Evolutionary conservation across 805 yeast species (phyloP).

Genomic region (Hanseniaspora guilliermondii): DNA sequence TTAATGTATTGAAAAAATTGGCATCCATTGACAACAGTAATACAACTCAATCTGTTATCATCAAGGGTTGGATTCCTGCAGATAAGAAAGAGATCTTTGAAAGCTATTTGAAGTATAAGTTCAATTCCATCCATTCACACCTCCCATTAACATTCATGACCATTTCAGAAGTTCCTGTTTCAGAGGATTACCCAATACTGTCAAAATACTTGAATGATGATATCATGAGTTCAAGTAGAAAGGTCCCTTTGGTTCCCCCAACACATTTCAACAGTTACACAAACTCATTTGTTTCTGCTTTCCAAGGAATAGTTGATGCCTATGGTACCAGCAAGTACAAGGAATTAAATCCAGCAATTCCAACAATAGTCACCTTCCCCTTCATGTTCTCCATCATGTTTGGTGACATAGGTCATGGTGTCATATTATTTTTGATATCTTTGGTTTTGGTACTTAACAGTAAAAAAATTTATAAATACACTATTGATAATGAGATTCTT

Average conservation of each 20-base stretch:
- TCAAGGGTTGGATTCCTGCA: slow-evolving; percentile 94
- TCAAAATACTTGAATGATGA: slow-evolving; percentile 15
- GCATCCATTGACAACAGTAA: slow-evolving; percentile 48
- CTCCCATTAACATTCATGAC: slow-evolving; percentile 5
- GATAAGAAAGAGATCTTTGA: slow-evolving; percentile 59
- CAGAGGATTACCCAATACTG: slow-evolving; percentile 26
- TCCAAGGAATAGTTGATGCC: slow-evolving; percentile 88
- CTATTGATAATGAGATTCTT: slow-evolving; percentile 73
- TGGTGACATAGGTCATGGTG: slow-evolving; percentile 96
- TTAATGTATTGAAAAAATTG: slow-evolving; percentile 41
- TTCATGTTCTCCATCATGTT: slow-evolving; percentile 98
- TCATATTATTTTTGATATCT: slow-evolving; percentile 66
- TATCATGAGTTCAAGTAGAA: slow-evolving; percentile 29
- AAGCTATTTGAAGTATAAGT: slow-evolving; percentile 40
- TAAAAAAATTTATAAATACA: slow-evolving; percentile 48
- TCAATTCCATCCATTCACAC: slow-evolving; percentile 23
- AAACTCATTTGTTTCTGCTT: slow-evolving; percentile 84
- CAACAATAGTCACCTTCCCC: slow-evolving; percentile 91
- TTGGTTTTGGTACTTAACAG: slow-evolving; percentile 61
- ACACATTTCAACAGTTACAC: slow-evolving; percentile 71
- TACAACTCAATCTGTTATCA: slow-evolving; percentile 45
- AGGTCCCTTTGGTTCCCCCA: slow-evolving; percentile 56
- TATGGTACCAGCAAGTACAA: slow-evolving; percentile 88
- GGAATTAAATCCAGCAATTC: slow-evolving; percentile 91
- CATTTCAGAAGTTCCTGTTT: slow-evolving; percentile 6